Evolutionary conservation across 73 alveolate genomes (phyloP).

Genomic region (Paramecium sexaurelia): DNA sequence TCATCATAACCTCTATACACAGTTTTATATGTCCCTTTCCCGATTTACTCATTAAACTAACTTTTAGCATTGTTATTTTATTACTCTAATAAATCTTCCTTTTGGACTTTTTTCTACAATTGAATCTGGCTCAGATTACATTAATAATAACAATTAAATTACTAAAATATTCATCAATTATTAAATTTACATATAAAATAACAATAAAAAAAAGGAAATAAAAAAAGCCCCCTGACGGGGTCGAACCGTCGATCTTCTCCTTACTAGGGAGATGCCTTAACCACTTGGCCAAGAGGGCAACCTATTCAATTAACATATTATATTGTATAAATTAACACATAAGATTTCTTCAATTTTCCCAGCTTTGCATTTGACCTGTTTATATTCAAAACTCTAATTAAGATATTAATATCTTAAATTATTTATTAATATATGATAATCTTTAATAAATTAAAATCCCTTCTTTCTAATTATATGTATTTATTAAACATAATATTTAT

Average conservation of each 20-base stretch:
- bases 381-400: no score
- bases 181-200: neutral
- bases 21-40: conserved; percentile 95
- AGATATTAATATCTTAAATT: no score
- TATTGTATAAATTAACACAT: neutral
- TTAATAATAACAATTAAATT: neutral
- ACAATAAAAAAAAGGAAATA: conserved; percentile 28
- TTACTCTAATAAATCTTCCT: conserved; percentile 89
- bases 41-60: conserved; percentile 90
- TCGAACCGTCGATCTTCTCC: conserved; percentile 99
- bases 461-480: no score
- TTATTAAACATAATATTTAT: no score
- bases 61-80: neutral
- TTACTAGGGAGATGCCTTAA: conserved; percentile 98
- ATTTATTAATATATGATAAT: no score
- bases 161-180: neutral
- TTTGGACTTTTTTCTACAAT: conserved; percentile 95
- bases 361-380: no score
- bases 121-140: conserved; percentile 62
- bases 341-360: neutral
- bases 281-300: conserved; percentile 98
- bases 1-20: conserved; percentile 95
- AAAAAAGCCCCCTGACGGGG: conserved; percentile 96
- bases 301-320: neutral
- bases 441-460: no score